Evolutionary conservation across 2,329 filamentous ascomycete species (phyloP), one percentile per base, ranked within the genome.

Genomic region (Thermomyces lanuginosus): DNA sequence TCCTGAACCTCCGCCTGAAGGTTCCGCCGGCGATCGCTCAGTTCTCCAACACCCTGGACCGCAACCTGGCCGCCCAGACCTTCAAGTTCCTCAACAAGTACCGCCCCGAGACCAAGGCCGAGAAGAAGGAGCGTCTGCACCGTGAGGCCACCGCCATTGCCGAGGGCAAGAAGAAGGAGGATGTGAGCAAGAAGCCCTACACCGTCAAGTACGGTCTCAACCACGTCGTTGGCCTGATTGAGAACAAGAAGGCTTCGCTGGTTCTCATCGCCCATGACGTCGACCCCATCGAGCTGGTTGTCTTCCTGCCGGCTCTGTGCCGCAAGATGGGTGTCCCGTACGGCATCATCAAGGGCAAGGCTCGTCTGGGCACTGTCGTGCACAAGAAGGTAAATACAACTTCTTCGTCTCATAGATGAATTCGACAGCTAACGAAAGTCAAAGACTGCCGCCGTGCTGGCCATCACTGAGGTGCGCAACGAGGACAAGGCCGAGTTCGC

Each of bases 31-130:
- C 86, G 48, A 83, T 98, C 49, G 75, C 86, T 47, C 89, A 98
- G 71, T 98, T 95, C 77, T 76, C 83, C 68, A 79, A 86, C 63
- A 83, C 91, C 48, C 79, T 95, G 51, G 81, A 92, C 73, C 79
- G 80, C 65, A 91, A 92, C 73, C 80, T 86, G 44, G 91, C 91
- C 46, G 80, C 83, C 50, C 86, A 95, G 69, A 71, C 81, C 43
- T 89, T 98, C 73, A 95, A 95, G 75, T 77, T 98, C 56, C 80
- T 98, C 57, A 92, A 92, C 80, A 98, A 98, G 74, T 98, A 98
- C 78, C 83, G 86, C 51, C 89, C 89, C 45, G 89, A 98, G 74
- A 91, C 81, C 63, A 95, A 93, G 76, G 67, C 70, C 49, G 86
- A 95, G 77, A 98, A 98, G 82, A 98, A 95, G 76, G 91, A 98